Evolutionary conservation across 2,329 filamentous ascomycete species (phyloP).

Genomic region (Aciculosporium take): DNA sequence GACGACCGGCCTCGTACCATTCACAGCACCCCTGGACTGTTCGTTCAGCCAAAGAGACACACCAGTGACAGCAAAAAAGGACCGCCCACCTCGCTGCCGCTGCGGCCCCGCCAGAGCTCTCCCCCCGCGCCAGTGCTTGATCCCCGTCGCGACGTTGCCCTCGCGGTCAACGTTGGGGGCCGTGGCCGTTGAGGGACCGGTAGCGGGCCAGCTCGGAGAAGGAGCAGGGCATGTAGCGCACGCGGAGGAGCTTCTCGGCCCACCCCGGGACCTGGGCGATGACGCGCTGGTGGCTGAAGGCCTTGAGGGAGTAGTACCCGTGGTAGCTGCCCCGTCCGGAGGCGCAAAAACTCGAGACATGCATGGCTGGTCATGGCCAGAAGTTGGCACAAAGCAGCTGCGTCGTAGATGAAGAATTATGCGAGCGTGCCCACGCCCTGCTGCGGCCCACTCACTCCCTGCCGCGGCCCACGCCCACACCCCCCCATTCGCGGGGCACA

Average conservation of each 20-base stretch:
- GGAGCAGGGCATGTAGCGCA: slow-evolving; percentile 54
- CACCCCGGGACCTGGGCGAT: slow-evolving; percentile 23
- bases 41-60: slow-evolving; percentile 20
- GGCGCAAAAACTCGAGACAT: slow-evolving; percentile 35
- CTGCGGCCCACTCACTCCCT: too few species aligned
- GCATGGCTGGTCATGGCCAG: slow-evolving; percentile 24
- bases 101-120: slow-evolving; percentile 32
- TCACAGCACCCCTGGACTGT: slow-evolving; percentile 18
- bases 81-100: slow-evolving; percentile 35
- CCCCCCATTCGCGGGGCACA: too few species aligned
- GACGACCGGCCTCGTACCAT: slow-evolving; percentile 6
- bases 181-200: slow-evolving; percentile 25
- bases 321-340: slow-evolving; percentile 35
- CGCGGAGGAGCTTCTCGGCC: slow-evolving; percentile 38
- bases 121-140: slow-evolving; percentile 42
- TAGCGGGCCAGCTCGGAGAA: slow-evolving; percentile 30
- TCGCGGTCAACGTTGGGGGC: slow-evolving; percentile 50
- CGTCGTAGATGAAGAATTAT: slow-evolving; percentile 36
- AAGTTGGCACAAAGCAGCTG: too few species aligned
- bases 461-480: too few species aligned
- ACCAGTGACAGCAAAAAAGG: slow-evolving; percentile 25
- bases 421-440: too few species aligned
- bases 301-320: slow-evolving; percentile 31
- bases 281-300: slow-evolving; percentile 26
- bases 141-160: slow-evolving; percentile 35